Evolutionary conservation across 2,329 filamentous ascomycete species (phyloP), one percentile per base, ranked within the genome.

Genomic region (Talaromyces sp.): DNA sequence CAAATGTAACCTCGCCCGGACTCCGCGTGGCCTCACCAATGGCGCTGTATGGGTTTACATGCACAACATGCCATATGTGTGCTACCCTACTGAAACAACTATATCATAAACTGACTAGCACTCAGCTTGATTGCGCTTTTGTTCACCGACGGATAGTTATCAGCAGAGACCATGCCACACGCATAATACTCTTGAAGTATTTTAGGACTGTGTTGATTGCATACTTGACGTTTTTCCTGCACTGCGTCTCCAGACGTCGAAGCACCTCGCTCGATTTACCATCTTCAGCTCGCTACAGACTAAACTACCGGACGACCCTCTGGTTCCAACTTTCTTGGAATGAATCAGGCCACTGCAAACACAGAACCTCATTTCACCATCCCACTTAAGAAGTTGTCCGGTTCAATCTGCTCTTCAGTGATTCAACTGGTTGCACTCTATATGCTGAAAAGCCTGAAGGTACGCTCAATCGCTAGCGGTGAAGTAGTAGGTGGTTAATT

Each of bases 1-100:
- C 50, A n/a, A 35, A 54, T 54, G 50, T 23, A 54, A 54, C 50
- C 1, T 54, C 28, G 50, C 50, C 48, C n/a, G 28, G 50, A 21
- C 50, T 35, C 50, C 50, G 31, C 50, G 50, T 54, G 50, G 50
- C 31, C 50, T 54, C 28, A 23, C 5, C 31, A 54, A 9, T 35
- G 31, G 2, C 31, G 31, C 50, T 54, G 31, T 35, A 33, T 52
- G 48, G 44, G 6, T 9, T 50, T 46, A n/a, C 40, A 28, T 21
- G 23, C 23, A 50, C 46, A 50, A 31, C 28, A 52, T 52, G 48
- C 16, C 16, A 52, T 31, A 9, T 2, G 46, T 52, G 46, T 52
- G 48, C 8, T 11, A 52, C 48, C 8, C 16, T 12, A 18, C 28
- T 18, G n/a, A 52, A 9, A 11, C 48, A 11, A 18, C 44, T 16